phyloP scores from a whole-genome alignment of 2,329 filamentous ascomycete genomes.

The Simplicillium sp. region DNA sequence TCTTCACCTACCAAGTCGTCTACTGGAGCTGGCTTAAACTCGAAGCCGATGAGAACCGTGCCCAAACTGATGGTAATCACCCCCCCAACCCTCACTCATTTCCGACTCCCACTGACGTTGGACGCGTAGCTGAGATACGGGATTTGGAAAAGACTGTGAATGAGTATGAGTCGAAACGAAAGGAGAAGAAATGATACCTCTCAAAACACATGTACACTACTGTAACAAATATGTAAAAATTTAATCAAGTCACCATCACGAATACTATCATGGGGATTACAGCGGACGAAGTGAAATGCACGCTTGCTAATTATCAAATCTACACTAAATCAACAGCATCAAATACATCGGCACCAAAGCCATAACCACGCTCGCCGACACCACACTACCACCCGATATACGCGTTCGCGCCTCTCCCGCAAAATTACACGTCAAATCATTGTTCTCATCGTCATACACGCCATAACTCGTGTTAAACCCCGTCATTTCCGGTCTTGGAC shows the following conservation, averaged over 20 bases:
- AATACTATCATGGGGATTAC: too few species aligned
- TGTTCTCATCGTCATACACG: slow-evolving; percentile 11
- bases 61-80: slow-evolving; percentile 49
- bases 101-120: too few species aligned
- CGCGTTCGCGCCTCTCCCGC: slow-evolving; percentile 25
- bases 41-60: slow-evolving; percentile 59
- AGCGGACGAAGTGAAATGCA: too few species aligned
- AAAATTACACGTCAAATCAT: slow-evolving; percentile 25
- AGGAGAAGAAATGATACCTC: not conserved
- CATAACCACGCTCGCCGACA: not conserved
- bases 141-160: slow-evolving; percentile 5
- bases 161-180: slow-evolving; percentile 6
- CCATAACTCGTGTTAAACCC: slow-evolving; percentile 27
- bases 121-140: slow-evolving; percentile 2
- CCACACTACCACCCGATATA: not conserved
- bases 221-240: not conserved
- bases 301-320: not conserved
- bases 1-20: slow-evolving; percentile 68
- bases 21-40: slow-evolving; percentile 70
- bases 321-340: not conserved
- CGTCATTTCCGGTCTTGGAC: slow-evolving; percentile 42
- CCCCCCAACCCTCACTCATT: too few species aligned
- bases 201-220: not conserved
- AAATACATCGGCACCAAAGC: not conserved
- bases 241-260: too few species aligned